Conservation (phyloP, 2,329 filamentous ascomycete species). For the Didymella lethalis region DNA sequence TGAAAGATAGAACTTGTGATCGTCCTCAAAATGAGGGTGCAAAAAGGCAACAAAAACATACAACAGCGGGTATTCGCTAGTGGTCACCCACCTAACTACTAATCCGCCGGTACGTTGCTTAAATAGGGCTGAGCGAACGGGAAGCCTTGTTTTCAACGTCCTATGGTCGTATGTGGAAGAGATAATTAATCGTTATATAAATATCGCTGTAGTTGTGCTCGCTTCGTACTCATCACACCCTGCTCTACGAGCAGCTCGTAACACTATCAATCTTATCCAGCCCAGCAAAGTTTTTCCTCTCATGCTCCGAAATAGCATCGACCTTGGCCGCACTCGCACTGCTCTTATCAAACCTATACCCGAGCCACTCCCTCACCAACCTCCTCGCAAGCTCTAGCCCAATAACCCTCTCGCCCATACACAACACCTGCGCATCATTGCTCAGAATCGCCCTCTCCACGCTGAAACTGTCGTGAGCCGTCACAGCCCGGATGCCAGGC, state of each 20-base stretch:
- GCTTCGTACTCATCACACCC: too few relatives aligned
- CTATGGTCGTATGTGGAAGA: too few relatives aligned
- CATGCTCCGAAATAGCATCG: conserved; percentile 58
- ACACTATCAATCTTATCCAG: conserved; percentile 25
- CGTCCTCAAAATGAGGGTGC: too few relatives aligned
- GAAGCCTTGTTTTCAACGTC: too few relatives aligned
- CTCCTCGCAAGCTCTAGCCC: conserved; percentile 81
- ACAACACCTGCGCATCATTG: conserved; percentile 87
- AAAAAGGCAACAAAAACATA: too few relatives aligned
- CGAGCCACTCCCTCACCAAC: conserved; percentile 81
- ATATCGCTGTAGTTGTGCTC: too few relatives aligned
- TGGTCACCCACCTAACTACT: too few relatives aligned
- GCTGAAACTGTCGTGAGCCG: conserved; percentile 84
- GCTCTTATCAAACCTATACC: conserved; percentile 77
- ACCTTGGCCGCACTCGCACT: conserved; percentile 69
- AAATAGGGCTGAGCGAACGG: too few relatives aligned
- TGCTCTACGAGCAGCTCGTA: conserved; percentile 4
- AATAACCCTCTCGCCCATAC: conserved; percentile 84
- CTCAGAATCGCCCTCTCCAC: conserved; percentile 82
- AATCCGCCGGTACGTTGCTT: too few relatives aligned
- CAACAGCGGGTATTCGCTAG: too few relatives aligned
- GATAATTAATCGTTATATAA: too few relatives aligned
- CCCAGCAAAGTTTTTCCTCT: conserved; percentile 49
- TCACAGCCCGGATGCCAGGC: conserved; percentile 83
- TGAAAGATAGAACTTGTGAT: too few relatives aligned